A percentile compares a stretch with the other conserved stretches of the same genome.
Conservation (phyloP, 1,284 basidiomycete genomes). For the Phylloboletellus chloephorus region DNA sequence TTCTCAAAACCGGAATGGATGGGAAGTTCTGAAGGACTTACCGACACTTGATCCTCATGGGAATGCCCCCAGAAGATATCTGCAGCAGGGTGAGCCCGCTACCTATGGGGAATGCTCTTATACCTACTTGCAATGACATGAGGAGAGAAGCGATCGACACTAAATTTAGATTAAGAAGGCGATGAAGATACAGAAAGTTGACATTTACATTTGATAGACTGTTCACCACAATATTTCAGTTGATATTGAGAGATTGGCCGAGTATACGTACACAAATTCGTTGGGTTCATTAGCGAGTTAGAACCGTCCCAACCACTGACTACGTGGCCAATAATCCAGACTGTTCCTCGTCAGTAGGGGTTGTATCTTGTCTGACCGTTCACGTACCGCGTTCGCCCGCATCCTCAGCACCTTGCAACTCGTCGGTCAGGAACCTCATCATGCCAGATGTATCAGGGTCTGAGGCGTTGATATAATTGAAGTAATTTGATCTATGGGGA, state of each 20-base stretch:
- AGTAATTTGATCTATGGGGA: constrained; percentile 55
- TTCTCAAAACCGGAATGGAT: background rate
- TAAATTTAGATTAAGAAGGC: constrained; percentile 26
- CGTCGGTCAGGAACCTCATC: constrained; percentile 74
- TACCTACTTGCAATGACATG: constrained; percentile 72
- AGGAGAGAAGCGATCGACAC: constrained; percentile 74
- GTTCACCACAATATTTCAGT: constrained; percentile 5
- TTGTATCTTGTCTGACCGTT: background rate
- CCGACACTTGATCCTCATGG: constrained; percentile 76
- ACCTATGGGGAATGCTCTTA: background rate
- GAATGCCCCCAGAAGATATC: constrained; percentile 79
- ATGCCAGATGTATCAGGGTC: constrained; percentile 68
- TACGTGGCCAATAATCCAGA: constrained; percentile 80
- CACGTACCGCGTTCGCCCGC: constrained; percentile 55
- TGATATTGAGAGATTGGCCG: background rate
- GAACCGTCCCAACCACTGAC: constrained; percentile 72
- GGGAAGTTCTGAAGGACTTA: constrained; percentile 28
- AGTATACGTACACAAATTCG: constrained; percentile 56
- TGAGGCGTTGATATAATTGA: constrained; percentile 74
- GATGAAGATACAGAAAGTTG: background rate
- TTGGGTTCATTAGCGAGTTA: constrained; percentile 56
- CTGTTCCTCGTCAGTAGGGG: constrained; percentile 34
- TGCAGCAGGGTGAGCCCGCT: constrained; percentile 24
- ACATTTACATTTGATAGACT: constrained; percentile 69
- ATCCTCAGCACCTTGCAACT: constrained; percentile 75